These are phyloP conservation scores for Acaromyces ingoldii DNA, from an alignment of 1,284 basidiomycete species.

Conservation along the genomic window DNA sequence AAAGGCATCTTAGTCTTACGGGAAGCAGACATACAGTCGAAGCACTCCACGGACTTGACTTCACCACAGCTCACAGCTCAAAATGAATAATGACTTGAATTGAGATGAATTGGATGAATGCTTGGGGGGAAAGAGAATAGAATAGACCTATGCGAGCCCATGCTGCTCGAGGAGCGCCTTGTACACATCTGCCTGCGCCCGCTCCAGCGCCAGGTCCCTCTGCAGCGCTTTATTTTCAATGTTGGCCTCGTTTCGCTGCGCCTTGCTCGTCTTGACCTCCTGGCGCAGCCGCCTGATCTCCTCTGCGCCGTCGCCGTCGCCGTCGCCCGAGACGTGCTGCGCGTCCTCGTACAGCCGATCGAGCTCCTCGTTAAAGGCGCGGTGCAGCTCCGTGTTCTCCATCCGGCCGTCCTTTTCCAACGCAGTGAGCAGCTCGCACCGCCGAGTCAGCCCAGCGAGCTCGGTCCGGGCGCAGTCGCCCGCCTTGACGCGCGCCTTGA, in stretches of 20 bases:
- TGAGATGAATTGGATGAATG: too few relatives aligned
- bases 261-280: constrained; percentile 28
- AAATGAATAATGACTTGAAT: too few relatives aligned
- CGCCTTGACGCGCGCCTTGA: neutral
- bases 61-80: too few relatives aligned
- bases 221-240: constrained; percentile 4
- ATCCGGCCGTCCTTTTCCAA: constrained; percentile 44
- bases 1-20: too few relatives aligned
- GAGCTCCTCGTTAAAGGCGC: constrained; percentile 48
- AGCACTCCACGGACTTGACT: too few relatives aligned
- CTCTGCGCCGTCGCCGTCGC: constrained; percentile 21
- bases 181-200: constrained; percentile 2
- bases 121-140: too few relatives aligned
- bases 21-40: too few relatives aligned
- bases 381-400: constrained; percentile 48
- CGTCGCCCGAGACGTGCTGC: too few relatives aligned
- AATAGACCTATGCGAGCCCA: too few relatives aligned
- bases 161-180: neutral
- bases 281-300: constrained; percentile 29
- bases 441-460: constrained; percentile 28
- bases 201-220: constrained; percentile 7
- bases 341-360: constrained; percentile 44
- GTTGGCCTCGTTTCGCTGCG: constrained; percentile 18
- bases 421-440: constrained; percentile 35
- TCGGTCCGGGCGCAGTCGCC: constrained; percentile 18